Base-by-base conservation (phyloP, 2,329 filamentous ascomycete species). In the Claviceps sp. region DNA sequence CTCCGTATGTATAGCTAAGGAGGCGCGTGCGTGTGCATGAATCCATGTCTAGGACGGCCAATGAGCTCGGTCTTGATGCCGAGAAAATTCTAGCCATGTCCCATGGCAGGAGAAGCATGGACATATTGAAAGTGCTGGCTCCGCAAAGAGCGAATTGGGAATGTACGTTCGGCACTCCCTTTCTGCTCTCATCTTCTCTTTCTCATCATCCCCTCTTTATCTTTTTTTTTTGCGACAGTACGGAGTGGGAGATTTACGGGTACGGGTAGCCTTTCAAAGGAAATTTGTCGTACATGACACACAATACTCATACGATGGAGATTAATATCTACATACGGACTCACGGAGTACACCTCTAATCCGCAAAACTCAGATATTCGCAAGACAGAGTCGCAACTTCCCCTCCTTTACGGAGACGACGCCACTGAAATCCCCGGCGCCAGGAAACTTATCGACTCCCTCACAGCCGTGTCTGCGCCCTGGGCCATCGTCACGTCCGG, bases 121-220 rank as follows among this genome's bases (percentile, higher is more conserved):
- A 98, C 61, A 82, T 86, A 2, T 75, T 98, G 54, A 79, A 79
- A 65, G 72, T 90, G 30, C 79, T 95, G 54, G 84, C 87, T 56
- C 86, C 88, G 16, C 82, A 86, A 59, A 88, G 88, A 65, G 93
- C 93, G 43, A 96, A 85, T 60, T 91, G 86, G 88, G 88, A 95
- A 57, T 95, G 88, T 94, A 70, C 71, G 86, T 79, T 18, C 24
- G 18, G 11, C 16, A 6, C 37, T 16, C 5, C 37, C 30, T 18
- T 42, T 50, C 9, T 37, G 9, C 18, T 6, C 37, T 38, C 9
- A 34, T 11, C 9, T 11, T 34, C 26, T 34, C 30, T 11, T 34
- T 34, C 30, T 34, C 30, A 4, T 11, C 3, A 34, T 34, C 9
- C 9, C 30, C 30, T 34, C 30, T 11, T 9, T 9, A 11, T 34